Evolutionary conservation across 2,329 filamentous ascomycete genomes (phyloP), one percentile per base, ranked within the genome.

Genomic region (Paracamarosporium sp.): DNA sequence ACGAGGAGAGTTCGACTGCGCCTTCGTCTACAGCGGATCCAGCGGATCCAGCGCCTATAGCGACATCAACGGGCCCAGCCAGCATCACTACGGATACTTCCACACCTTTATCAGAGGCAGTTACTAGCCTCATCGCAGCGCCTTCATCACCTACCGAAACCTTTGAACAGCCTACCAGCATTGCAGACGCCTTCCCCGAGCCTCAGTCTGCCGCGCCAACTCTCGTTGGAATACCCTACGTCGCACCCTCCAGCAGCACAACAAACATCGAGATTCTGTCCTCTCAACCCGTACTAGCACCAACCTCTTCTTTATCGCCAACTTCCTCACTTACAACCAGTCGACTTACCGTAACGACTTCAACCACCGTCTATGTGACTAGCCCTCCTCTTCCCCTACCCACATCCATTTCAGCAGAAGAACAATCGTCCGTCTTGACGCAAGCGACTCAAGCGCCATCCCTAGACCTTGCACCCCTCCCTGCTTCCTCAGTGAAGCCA

Each of bases 381-480:
- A 43, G 47, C 1, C 33, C 55, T 20, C 12, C 50, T 15, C 15
- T 45, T 9, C 3, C 47, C 9, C n/a, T 24, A 1, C 15, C 44
- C 3, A 28, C 15, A 12, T n/a, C 56, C 8, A 22, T 22, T 1
- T 13, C 41, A 8, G 47, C 55, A 30, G 53, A 54, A 20, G 41
- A 50, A 35, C 24, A 22, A 9, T 25, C 59, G 30, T 17, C 43
- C 6, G 27, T 53, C 5, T 20, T 46, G 25, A 25, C 50, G 6
- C 13, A 53, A 24, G 40, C 43, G 1, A 51, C 51, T 15, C 28
- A 44, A 3, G 35, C 48, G 5, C 17, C 61, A 15, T 38, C 48
- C 11, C 31, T 60, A 13, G 53, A 66, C 38, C 47, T 60, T 20
- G 57, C 62, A 15, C 60, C 64, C 2, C 40, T 64, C 6, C 56